Conservation (phyloP, 2,329 filamentous ascomycete genomes). For the Talaromyces sp. region DNA sequence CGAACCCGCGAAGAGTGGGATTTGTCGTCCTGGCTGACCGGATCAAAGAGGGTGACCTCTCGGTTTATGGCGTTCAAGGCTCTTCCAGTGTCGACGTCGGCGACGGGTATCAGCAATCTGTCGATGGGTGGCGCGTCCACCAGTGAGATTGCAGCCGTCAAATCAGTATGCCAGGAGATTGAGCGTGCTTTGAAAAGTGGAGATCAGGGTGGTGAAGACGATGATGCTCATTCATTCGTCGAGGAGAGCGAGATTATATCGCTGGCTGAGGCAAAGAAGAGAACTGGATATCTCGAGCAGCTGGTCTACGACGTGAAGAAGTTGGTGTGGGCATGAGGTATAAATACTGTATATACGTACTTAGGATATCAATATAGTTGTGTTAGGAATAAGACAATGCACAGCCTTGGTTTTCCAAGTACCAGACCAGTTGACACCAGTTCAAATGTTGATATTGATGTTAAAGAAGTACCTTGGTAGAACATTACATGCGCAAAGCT, state of each 20-base stretch:
- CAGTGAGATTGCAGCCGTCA: conserved; percentile 50
- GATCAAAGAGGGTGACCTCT: conserved; percentile 20
- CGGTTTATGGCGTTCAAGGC: conserved; percentile 40
- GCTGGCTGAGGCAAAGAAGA: conserved; percentile 75
- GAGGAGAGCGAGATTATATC: conserved; percentile 70
- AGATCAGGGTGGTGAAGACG: conserved; percentile 37
- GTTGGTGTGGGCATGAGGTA: conserved; percentile 68
- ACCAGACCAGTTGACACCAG: background rate
- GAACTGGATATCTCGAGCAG: conserved; percentile 79
- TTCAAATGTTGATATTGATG: background rate
- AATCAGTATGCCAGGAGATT: conserved; percentile 68
- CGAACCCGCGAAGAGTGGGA: conserved; percentile 32
- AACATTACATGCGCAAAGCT: too few relatives aligned
- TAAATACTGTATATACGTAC: background rate
- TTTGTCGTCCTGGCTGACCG: conserved; percentile 36
- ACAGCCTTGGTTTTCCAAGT: background rate
- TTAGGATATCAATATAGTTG: background rate
- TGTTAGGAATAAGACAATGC: background rate
- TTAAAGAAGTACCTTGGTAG: background rate
- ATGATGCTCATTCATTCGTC: conserved; percentile 31
- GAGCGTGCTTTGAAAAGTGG: conserved; percentile 57
- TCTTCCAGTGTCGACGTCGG: conserved; percentile 29
- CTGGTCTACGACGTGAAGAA: conserved; percentile 88
- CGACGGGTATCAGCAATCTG: conserved; percentile 13
- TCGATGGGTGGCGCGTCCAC: conserved; percentile 17